Evolutionary conservation across 345 rosid species (phyloP).

Genomic region (Sapria himalayana): DNA sequence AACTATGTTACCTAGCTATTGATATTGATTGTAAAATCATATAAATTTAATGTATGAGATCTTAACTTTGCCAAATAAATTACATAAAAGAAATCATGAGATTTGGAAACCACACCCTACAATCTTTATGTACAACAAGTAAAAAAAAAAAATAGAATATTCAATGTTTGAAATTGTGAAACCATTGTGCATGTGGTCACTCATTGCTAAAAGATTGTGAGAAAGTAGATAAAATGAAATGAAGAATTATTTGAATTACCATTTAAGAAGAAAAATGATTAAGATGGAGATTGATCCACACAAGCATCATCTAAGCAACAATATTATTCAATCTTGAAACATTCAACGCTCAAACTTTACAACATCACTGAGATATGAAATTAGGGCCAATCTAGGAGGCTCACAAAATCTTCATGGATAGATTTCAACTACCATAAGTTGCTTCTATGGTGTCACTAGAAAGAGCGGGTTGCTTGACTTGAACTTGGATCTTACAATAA

Average conservation of each 20-base stretch:
- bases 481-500: slow-evolving; percentile 21
- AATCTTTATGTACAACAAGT: background rate
- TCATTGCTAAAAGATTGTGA: slow-evolving; percentile 73
- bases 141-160: too few relatives aligned
- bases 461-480: slow-evolving; percentile 25
- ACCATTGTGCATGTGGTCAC: slow-evolving; percentile 54
- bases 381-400: background rate
- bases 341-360: slow-evolving; percentile 10
- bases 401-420: slow-evolving; percentile 6
- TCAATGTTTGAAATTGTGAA: background rate
- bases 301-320: slow-evolving; percentile 29
- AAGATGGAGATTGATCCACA: slow-evolving; percentile 64
- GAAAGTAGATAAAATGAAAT: slow-evolving; percentile 64
- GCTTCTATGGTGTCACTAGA: slow-evolving; percentile 14
- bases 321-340: slow-evolving; percentile 9
- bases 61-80: background rate
- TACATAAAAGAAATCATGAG: background rate
- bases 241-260: slow-evolving; percentile 56
- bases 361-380: slow-evolving; percentile 8
- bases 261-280: slow-evolving; percentile 37
- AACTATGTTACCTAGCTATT: background rate
- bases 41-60: background rate
- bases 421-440: slow-evolving; percentile 18
- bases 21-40: background rate
- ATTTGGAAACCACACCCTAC: background rate